Conservation (phyloP, 169 alveolate genomes). For the Fabrea salina region DNA sequence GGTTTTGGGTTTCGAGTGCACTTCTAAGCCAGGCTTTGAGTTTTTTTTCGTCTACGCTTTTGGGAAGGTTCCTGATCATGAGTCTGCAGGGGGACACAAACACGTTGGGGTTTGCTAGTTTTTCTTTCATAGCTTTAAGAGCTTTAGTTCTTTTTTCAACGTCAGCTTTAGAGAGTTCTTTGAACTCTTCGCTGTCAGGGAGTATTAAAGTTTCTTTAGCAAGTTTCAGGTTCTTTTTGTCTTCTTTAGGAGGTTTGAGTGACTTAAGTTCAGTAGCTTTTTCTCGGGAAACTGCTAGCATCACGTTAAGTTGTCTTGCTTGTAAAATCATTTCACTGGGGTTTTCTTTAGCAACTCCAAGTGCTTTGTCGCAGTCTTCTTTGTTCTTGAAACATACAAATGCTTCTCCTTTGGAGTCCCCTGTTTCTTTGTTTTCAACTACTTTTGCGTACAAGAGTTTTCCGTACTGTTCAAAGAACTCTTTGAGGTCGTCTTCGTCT, state of each 20-base stretch:
- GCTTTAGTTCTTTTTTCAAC: background rate
- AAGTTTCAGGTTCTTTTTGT: background rate
- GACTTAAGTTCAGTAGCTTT: background rate
- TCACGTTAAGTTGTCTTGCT: background rate
- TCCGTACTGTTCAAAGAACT: constrained; percentile 3
- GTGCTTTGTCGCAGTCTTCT: constrained; percentile 6
- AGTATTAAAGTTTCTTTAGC: background rate
- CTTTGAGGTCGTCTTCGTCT: background rate
- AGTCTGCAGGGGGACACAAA: constrained; percentile 10
- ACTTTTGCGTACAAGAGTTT: background rate
- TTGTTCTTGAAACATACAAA: background rate
- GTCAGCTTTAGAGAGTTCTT: background rate
- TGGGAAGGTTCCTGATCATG: background rate
- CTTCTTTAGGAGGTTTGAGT: background rate
- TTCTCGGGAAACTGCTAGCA: constrained; percentile 2
- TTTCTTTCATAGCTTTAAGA: constrained; percentile 1
- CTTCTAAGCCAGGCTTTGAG: background rate
- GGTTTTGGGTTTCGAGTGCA: background rate
- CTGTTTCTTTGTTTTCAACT: constrained; percentile 16
- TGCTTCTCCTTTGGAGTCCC: constrained; percentile 5
- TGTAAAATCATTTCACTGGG: background rate
- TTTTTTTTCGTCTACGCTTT: background rate
- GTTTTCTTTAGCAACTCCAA: background rate
- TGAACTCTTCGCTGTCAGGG: background rate
- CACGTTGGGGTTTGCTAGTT: constrained; percentile 4